A percentile compares a stretch with the other conserved stretches of the same genome.
Evolutionary conservation across 78 protist genomes (phyloP).

Genomic region (Parvularia atlantis): DNA sequence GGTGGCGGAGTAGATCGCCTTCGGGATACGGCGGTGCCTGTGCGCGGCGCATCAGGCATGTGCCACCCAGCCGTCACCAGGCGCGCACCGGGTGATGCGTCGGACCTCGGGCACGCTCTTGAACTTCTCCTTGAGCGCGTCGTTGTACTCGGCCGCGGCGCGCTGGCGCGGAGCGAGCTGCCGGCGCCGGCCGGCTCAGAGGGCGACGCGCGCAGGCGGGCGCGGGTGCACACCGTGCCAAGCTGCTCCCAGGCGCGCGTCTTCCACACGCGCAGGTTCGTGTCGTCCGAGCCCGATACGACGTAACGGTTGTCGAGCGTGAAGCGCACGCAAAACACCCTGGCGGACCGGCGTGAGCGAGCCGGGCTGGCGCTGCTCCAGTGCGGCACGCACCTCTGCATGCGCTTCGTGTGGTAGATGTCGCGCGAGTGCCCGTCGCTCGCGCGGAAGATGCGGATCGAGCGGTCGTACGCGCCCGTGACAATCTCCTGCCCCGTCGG

Average conservation of each 20-base stretch:
- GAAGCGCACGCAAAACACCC: constrained; percentile 52
- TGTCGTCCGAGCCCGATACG: constrained; percentile 76
- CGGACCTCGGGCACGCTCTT: constrained; percentile 21
- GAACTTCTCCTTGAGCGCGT: constrained; percentile 11
- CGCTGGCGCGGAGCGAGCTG: constrained; percentile 14
- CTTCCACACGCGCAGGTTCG: constrained; percentile 81
- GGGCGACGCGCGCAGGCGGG: background rate
- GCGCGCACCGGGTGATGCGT: background rate
- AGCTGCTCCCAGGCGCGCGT: constrained; percentile 43
- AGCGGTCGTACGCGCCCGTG: constrained; percentile 77
- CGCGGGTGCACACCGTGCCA: constrained; percentile 4
- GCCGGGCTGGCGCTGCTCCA: background rate
- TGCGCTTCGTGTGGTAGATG: constrained; percentile 88
- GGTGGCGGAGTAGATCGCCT: constrained; percentile 10
- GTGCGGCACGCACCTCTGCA: constrained; percentile 56
- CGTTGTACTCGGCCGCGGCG: constrained; percentile 10
- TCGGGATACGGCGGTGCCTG: constrained; percentile 26
- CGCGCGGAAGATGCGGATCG: constrained; percentile 69
- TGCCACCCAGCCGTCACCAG: no score
- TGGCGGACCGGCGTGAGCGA: background rate
- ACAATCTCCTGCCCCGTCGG: constrained; percentile 91
- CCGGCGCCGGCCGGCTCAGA: background rate
- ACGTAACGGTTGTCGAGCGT: constrained; percentile 65
- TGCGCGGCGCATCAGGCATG: no score
- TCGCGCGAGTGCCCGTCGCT: constrained; percentile 33